Percentiles rank a stretch among this genome's conserved stretches.
phyloP scores from a whole-genome alignment of 2,329 filamentous ascomycete species.

The Dothideomycetes sp. region DNA sequence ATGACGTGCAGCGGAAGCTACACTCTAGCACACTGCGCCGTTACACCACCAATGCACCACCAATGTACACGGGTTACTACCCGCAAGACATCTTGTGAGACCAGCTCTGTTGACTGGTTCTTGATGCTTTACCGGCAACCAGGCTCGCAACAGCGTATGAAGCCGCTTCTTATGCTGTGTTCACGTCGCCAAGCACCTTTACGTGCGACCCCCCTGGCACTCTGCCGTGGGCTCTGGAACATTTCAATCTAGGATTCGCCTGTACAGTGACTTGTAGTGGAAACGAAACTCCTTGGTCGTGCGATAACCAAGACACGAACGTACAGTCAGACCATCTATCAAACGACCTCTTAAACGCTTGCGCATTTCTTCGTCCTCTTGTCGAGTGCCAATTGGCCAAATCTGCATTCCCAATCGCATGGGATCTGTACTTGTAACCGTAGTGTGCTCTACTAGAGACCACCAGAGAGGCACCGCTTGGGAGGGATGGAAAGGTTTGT shows the following conservation, averaged over 20 bases:
- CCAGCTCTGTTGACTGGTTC: not conserved
- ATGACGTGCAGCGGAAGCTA: not conserved
- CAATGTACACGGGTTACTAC: not conserved
- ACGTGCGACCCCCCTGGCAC: not conserved
- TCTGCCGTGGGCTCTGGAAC: not conserved
- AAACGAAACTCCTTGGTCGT: no score
- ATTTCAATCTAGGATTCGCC: no score
- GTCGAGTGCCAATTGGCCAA: no score
- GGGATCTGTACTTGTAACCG: no score
- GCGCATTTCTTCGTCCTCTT: no score
- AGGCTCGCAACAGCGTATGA: not conserved
- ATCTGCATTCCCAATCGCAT: no score
- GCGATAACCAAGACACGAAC: no score
- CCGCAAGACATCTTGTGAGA: not conserved
- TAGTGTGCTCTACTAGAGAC: no score
- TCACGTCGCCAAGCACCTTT: not conserved
- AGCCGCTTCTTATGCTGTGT: not conserved
- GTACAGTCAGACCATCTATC: no score
- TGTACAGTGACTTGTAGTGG: no score
- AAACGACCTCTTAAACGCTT: no score
- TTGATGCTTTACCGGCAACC: not conserved
- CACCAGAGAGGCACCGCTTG: no score
- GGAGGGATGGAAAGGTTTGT: not conserved
- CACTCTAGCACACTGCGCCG: not conserved
- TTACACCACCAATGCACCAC: not conserved